Evolutionary conservation across 805 yeast species (phyloP).

Genomic region (Kregervanrija delftensis): DNA sequence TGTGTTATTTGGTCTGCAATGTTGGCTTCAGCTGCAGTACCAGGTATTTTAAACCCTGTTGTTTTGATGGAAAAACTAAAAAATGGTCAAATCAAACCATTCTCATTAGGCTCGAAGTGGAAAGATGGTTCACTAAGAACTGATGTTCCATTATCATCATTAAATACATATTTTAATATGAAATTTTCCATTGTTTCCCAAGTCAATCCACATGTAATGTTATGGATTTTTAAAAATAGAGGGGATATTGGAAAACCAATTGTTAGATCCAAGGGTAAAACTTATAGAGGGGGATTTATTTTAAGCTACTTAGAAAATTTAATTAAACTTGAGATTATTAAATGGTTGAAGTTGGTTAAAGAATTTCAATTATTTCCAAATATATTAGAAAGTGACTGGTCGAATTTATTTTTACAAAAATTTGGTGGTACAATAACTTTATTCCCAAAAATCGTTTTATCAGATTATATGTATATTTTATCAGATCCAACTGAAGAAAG

Average conservation of each 20-base stretch:
- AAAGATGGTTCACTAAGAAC: slow-evolving; percentile 75
- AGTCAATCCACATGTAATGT: slow-evolving; percentile 74
- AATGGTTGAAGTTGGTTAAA: slow-evolving; percentile 65
- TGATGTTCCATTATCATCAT: slow-evolving; percentile 68
- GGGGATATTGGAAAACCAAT: slow-evolving; percentile 81
- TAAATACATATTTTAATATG: slow-evolving; percentile 69
- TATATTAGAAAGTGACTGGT: slow-evolving; percentile 73
- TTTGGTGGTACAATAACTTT: slow-evolving; percentile 72
- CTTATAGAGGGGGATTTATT: slow-evolving; percentile 71
- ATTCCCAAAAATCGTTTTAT: slow-evolving; percentile 59
- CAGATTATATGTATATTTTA: slow-evolving; percentile 57
- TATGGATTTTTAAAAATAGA: slow-evolving; percentile 70
- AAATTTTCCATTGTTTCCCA: slow-evolving; percentile 74
- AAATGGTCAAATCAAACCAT: slow-evolving; percentile 45
- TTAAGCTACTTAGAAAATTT: slow-evolving; percentile 67
- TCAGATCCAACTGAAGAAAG: slow-evolving; percentile 61
- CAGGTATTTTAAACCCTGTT: slow-evolving; percentile 75
- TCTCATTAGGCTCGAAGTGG: slow-evolving; percentile 70
- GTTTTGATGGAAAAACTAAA: slow-evolving; percentile 57
- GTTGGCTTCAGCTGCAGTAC: slow-evolving; percentile 76
- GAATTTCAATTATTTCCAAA: slow-evolving; percentile 63
- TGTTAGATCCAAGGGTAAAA: slow-evolving; percentile 45
- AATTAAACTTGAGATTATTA: slow-evolving; percentile 64
- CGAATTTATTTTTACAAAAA: slow-evolving; percentile 64
- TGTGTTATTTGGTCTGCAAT: slow-evolving; percentile 78